Evolutionary conservation across 768 basidiomycete genomes (phyloP).

Genomic region (Lactifluus piperatus): DNA sequence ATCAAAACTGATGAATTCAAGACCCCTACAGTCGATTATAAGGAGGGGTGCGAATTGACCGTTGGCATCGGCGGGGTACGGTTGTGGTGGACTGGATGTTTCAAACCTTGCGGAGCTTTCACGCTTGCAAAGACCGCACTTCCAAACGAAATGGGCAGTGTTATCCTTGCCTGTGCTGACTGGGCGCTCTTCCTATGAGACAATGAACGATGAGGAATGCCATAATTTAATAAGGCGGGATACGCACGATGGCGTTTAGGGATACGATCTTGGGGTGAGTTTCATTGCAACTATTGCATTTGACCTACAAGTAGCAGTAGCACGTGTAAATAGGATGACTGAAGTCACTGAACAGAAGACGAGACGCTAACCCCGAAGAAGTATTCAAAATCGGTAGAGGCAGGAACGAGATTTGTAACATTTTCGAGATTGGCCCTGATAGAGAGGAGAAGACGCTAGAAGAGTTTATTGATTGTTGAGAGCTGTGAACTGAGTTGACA

Average conservation of each 20-base stretch:
- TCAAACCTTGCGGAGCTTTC: slow-evolving; percentile 81
- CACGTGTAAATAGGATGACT: background rate
- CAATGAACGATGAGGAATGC: background rate
- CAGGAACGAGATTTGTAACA: slow-evolving; percentile 60
- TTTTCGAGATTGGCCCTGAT: slow-evolving; percentile 79
- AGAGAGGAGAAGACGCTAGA: slow-evolving; percentile 51
- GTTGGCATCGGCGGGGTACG: slow-evolving; percentile 54
- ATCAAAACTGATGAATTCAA: slow-evolving; percentile 76
- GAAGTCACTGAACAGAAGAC: no score
- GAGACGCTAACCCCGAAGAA: slow-evolving; percentile 59
- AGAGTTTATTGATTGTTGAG: background rate
- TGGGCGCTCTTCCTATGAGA: slow-evolving; percentile 50
- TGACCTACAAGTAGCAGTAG: slow-evolving; percentile 46
- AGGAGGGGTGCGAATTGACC: slow-evolving; percentile 57
- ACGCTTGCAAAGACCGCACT: slow-evolving; percentile 66
- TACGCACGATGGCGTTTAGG: slow-evolving; percentile 56
- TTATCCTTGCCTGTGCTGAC: slow-evolving; percentile 58
- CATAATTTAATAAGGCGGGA: background rate
- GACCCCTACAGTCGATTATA: slow-evolving; percentile 75
- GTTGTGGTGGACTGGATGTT: slow-evolving; percentile 33
- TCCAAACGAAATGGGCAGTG: slow-evolving; percentile 77
- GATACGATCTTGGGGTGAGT: slow-evolving; percentile 62
- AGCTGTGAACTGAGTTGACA: background rate
- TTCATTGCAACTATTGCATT: slow-evolving; percentile 75
- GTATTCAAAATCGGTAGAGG: slow-evolving; percentile 63